A percentile compares a stretch with the other conserved stretches of the same genome.
Evolutionary conservation across 352 stramenopile species (phyloP).

Genomic region (Phytophthora lateralis): DNA sequence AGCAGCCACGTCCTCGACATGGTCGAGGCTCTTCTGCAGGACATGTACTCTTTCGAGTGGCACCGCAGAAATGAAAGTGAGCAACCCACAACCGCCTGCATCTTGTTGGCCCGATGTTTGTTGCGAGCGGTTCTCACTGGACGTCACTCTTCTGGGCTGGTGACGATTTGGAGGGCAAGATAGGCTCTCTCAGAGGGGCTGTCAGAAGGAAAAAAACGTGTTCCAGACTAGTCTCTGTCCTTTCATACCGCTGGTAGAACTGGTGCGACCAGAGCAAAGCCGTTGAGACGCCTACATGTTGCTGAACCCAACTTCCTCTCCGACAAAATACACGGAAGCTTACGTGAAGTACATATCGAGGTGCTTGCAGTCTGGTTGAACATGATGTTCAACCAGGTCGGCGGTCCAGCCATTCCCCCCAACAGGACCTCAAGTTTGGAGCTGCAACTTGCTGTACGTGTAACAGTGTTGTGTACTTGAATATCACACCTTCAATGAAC

Average conservation of each 20-base stretch:
- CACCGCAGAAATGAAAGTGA: constrained; percentile 31
- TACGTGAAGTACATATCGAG: no score
- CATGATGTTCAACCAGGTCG: constrained; percentile 22
- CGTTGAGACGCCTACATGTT: constrained; percentile 14
- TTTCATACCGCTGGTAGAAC: constrained; percentile 25
- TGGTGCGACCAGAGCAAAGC: constrained; percentile 30
- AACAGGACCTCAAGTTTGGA: constrained; percentile 6
- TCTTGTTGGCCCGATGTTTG: constrained; percentile 17
- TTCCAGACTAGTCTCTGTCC: constrained; percentile 6
- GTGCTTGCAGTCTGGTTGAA: constrained; percentile 10
- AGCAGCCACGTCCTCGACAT: constrained; percentile 25
- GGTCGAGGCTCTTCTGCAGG: constrained; percentile 14
- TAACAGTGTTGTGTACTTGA: constrained; percentile 1
- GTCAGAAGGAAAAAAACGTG: constrained; percentile 3
- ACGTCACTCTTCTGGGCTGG: constrained; percentile 5
- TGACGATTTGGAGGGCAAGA: constrained; percentile 12
- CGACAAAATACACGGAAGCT: no score
- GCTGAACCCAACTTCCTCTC: constrained; percentile 5
- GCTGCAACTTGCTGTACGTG: no score
- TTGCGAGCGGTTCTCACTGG: neutral
- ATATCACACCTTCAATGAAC: constrained; percentile 21
- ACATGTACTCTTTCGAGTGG: constrained; percentile 16
- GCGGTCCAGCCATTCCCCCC: constrained; percentile 2
- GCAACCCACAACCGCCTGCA: constrained; percentile 17
- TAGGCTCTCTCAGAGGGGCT: constrained; percentile 1